Evolutionary conservation across 2,329 filamentous ascomycete species (phyloP).

Genomic region (Magnaporthiopsis rhizophila): DNA sequence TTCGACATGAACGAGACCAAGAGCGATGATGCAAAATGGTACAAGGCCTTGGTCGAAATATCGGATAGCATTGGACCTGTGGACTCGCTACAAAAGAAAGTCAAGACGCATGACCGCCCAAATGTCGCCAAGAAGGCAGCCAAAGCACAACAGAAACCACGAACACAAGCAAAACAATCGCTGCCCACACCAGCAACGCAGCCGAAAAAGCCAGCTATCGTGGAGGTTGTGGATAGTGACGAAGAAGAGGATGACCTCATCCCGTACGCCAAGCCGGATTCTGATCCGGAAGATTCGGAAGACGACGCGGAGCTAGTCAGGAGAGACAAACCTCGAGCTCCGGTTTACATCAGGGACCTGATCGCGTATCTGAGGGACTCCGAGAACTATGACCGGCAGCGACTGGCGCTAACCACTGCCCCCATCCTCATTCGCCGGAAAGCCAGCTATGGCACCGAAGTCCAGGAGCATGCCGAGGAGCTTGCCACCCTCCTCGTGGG

Average conservation of each 20-base stretch:
- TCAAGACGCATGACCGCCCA: conserved; percentile 13
- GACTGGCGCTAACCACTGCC: conserved; percentile 69
- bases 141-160: conserved; percentile 11
- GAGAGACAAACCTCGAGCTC: conserved; percentile 72
- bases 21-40: conserved; percentile 65
- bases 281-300: conserved; percentile 84
- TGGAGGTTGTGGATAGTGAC: conserved; percentile 56
- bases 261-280: conserved; percentile 78
- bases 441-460: conserved; percentile 78
- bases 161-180: conserved; percentile 9
- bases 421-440: conserved; percentile 80
- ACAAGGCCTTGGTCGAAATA: conserved; percentile 56
- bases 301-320: conserved; percentile 85
- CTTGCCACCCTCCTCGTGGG: conserved; percentile 70
- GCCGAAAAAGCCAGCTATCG: conserved; percentile 37
- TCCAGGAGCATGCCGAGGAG: conserved; percentile 75
- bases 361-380: conserved; percentile 70
- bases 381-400: conserved; percentile 78
- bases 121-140: conserved; percentile 6
- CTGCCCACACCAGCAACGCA: conserved; percentile 23
- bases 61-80: conserved; percentile 56
- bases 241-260: conserved; percentile 60
- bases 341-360: conserved; percentile 85
- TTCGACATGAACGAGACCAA: conserved; percentile 79
- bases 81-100: conserved; percentile 32